Conservation (phyloP, 257 asterid species). For the Salvia splendens region DNA sequence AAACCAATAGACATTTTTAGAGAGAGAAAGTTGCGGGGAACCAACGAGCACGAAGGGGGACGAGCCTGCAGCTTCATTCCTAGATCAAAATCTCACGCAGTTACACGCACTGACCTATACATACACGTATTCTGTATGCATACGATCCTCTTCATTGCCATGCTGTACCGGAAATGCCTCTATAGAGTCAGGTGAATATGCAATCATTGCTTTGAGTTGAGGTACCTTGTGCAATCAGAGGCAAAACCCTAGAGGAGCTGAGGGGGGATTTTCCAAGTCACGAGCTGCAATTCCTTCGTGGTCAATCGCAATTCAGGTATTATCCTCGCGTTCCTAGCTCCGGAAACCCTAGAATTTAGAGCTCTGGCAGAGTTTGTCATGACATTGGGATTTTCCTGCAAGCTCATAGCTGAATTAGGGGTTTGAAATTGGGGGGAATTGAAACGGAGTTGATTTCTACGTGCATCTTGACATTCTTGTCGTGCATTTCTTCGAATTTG, state of each 20-base stretch:
- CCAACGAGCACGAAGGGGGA: slow-evolving; percentile 43
- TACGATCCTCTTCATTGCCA: slow-evolving; percentile 19
- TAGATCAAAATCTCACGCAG: slow-evolving; percentile 31
- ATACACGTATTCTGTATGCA: slow-evolving; percentile 31
- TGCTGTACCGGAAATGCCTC: slow-evolving; percentile 33
- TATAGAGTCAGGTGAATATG: slow-evolving; percentile 26
- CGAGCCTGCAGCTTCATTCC: slow-evolving; percentile 40
- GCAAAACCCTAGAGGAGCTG: slow-evolving; percentile 48
- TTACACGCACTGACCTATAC: slow-evolving; percentile 37
- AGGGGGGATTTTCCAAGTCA: slow-evolving; percentile 19
- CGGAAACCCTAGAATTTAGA: slow-evolving; percentile 46
- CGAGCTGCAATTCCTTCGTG: slow-evolving; percentile 36
- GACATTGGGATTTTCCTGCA: slow-evolving; percentile 39
- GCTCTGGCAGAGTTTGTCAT: slow-evolving; percentile 33
- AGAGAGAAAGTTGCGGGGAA: slow-evolving; percentile 41
- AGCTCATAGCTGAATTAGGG: slow-evolving; percentile 30
- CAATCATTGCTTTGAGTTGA: slow-evolving; percentile 41
- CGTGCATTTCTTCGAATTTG: slow-evolving; percentile 45
- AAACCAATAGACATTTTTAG: slow-evolving; percentile 28
- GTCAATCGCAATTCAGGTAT: slow-evolving; percentile 43
- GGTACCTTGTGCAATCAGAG: slow-evolving; percentile 46
- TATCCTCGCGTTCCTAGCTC: slow-evolving; percentile 30
- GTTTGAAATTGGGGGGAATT: slow-evolving; percentile 37
- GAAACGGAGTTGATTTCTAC: slow-evolving; percentile 28
- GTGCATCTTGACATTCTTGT: slow-evolving; percentile 4